Percentiles rank a stretch among this genome's conserved stretches.
These are phyloP conservation scores for Yarrowia sp. DNA, from an alignment of 805 yeast genomes.

Conservation along the genomic window DNA sequence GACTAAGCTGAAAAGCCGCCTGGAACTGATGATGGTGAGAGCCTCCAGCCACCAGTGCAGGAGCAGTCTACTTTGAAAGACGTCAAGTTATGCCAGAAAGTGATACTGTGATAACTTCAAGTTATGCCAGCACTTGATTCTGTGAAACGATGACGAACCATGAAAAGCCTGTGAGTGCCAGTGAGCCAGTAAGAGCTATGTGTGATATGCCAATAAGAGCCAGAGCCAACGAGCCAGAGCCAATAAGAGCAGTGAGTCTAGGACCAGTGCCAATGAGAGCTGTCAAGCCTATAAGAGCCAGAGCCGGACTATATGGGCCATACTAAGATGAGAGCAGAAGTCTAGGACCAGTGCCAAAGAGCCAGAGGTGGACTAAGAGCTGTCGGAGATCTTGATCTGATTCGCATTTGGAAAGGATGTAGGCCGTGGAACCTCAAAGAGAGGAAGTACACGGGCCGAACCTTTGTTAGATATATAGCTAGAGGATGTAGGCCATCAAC, in stretches of 20 bases:
- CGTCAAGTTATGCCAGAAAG: background rate
- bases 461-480: background rate
- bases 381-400: constrained; percentile 1
- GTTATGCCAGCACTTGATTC: no score
- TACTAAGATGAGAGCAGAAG: no score
- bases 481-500: background rate
- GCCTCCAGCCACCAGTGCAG: background rate
- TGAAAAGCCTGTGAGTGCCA: background rate
- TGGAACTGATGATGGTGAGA: background rate
- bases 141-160: background rate
- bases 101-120: background rate
- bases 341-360: background rate
- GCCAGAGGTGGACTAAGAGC: background rate
- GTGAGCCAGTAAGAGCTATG: background rate
- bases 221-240: background rate
- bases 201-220: background rate
- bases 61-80: background rate
- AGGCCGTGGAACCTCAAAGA: background rate
- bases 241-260: background rate
- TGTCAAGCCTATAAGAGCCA: no score
- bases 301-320: background rate
- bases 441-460: background rate
- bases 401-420: background rate
- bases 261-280: constrained; percentile 2
- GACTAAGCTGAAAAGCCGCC: background rate